Evolutionary conservation across 1,284 basidiomycete genomes (phyloP).

Genomic region (Veloboletus limbatus): DNA sequence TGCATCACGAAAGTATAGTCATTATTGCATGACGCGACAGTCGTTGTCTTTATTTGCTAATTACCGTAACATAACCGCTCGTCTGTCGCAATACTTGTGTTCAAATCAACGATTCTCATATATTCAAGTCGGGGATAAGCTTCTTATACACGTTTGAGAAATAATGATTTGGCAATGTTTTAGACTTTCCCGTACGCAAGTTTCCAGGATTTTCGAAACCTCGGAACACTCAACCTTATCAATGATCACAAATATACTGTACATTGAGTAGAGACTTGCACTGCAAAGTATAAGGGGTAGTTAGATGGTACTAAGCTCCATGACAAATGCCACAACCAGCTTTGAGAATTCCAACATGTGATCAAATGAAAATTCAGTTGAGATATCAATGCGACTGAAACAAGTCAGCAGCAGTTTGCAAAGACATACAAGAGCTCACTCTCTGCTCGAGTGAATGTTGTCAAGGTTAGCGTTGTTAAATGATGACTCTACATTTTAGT

Average conservation of each 20-base stretch:
- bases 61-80: not conserved
- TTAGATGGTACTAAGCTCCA: slow-evolving; percentile 65
- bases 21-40: not conserved
- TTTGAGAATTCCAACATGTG: slow-evolving; percentile 90
- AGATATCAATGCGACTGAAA: slow-evolving; percentile 74
- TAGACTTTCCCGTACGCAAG: too few species aligned
- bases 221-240: too few species aligned
- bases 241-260: too few species aligned
- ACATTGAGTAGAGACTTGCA: not conserved
- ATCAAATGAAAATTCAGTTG: slow-evolving; percentile 80
- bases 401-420: slow-evolving; percentile 17
- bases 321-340: slow-evolving; percentile 79
- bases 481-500: slow-evolving; percentile 51
- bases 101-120: not conserved
- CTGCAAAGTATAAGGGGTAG: too few species aligned
- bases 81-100: not conserved
- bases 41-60: not conserved
- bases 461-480: slow-evolving; percentile 71
- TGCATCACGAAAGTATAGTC: slow-evolving; percentile 24
- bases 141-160: too few species aligned
- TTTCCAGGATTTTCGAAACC: too few species aligned
- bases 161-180: too few species aligned
- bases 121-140: too few species aligned
- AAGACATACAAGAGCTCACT: slow-evolving; percentile 48
- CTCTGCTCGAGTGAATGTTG: slow-evolving; percentile 79